Percentiles rank a stretch among this genome's conserved stretches.
These are phyloP conservation scores for Penicillium cinerascens DNA, from an alignment of 495 filamentous ascomycete species.

Conservation along the genomic window DNA sequence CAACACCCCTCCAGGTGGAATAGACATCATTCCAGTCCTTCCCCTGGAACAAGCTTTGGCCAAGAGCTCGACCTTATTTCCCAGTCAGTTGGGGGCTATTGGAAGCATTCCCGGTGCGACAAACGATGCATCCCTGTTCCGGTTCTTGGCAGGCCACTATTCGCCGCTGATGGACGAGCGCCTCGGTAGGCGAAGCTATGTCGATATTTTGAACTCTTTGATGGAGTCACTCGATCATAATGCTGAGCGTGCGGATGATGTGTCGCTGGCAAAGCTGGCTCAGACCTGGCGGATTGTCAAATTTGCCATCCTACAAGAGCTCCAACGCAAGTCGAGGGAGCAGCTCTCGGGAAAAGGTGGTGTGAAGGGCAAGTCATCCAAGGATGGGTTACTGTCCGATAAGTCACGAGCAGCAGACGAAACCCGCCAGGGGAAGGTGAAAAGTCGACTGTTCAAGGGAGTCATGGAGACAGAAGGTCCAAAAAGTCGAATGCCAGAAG, in stretches of 20 bases:
- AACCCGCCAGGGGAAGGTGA: slow-evolving; percentile 37
- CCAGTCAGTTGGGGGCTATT: slow-evolving; percentile 59
- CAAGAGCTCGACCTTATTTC: slow-evolving; percentile 47
- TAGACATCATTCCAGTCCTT: slow-evolving; percentile 48
- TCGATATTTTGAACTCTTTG: slow-evolving; percentile 44
- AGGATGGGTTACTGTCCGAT: slow-evolving; percentile 28
- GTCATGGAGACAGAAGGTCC: slow-evolving; percentile 39
- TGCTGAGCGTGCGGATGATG: slow-evolving; percentile 57
- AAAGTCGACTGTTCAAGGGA: slow-evolving; percentile 43
- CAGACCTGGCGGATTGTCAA: slow-evolving; percentile 74
- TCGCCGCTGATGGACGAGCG: slow-evolving; percentile 34
- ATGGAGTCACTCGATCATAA: slow-evolving; percentile 57
- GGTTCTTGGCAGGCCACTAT: slow-evolving; percentile 60
- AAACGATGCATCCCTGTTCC: slow-evolving; percentile 50
- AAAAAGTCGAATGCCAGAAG: slow-evolving; percentile 40
- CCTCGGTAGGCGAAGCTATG: slow-evolving; percentile 21
- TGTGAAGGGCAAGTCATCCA: slow-evolving; percentile 31
- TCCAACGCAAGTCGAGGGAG: slow-evolving; percentile 55
- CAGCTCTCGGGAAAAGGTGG: slow-evolving; percentile 33
- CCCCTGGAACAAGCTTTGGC: slow-evolving; percentile 60
- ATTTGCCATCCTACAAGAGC: slow-evolving; percentile 57
- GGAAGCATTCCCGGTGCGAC: slow-evolving; percentile 56
- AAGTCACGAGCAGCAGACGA: slow-evolving; percentile 30
- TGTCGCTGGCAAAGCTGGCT: slow-evolving; percentile 59
- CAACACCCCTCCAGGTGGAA: slow-evolving; percentile 55